These are phyloP conservation scores for Galerina marginata DNA, from an alignment of 768 basidiomycete species.

Conservation along the genomic window DNA sequence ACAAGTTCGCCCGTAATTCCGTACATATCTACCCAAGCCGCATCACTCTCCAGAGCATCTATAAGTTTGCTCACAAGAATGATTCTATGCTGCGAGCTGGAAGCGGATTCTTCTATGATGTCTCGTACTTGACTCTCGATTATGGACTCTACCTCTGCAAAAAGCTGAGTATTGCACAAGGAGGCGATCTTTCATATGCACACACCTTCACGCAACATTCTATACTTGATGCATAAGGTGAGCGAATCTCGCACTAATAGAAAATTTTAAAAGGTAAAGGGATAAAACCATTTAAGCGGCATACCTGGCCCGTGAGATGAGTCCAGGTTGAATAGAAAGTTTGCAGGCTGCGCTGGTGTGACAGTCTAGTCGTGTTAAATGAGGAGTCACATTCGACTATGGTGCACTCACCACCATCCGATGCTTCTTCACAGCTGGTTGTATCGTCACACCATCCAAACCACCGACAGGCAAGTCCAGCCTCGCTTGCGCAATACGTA, in stretches of 20 bases:
- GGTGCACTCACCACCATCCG: conserved; percentile 51
- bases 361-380: conserved; percentile 57
- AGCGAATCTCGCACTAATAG: conserved; percentile 64
- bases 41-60: conserved; percentile 64
- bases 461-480: conserved; percentile 52
- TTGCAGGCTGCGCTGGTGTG: conserved; percentile 74
- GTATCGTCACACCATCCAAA: conserved; percentile 56
- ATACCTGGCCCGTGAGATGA: conserved; percentile 66
- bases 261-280: conserved; percentile 10
- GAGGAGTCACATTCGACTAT: background rate
- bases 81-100: conserved; percentile 43
- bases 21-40: conserved; percentile 73
- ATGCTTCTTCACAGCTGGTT: conserved; percentile 50
- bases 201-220: conserved; percentile 82
- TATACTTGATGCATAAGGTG: conserved; percentile 71
- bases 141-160: conserved; percentile 69
- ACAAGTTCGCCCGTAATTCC: conserved; percentile 71
- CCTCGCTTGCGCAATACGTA: conserved; percentile 72
- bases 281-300: background rate
- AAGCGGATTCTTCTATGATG: conserved; percentile 41
- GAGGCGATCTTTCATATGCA: background rate
- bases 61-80: conserved; percentile 54
- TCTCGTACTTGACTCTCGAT: conserved; percentile 55
- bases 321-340: conserved; percentile 83
- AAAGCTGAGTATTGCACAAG: conserved; percentile 1